phyloP scores from a whole-genome alignment of 768 basidiomycete species.

The Podaxis sp. region DNA sequence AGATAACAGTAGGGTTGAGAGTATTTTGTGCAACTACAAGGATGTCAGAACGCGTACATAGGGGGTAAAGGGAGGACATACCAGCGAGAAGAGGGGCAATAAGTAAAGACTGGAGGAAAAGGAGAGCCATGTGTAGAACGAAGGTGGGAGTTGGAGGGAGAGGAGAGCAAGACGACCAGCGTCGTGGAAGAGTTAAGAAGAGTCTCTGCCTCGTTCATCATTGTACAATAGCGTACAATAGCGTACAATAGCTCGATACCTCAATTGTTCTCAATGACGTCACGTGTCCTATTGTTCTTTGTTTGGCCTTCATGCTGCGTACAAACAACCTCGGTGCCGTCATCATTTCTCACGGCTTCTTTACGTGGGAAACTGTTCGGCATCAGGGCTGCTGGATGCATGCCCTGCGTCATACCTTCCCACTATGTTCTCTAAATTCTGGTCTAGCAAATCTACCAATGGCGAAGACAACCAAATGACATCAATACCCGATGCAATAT shows the following conservation, averaged over 20 bases:
- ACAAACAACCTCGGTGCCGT: neutral
- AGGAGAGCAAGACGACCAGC: neutral
- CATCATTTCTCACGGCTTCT: neutral
- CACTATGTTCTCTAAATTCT: slow-evolving; percentile 13
- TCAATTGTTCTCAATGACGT: slow-evolving; percentile 8
- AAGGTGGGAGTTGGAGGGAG: slow-evolving; percentile 10
- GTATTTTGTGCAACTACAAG: slow-evolving; percentile 46
- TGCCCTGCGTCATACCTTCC: neutral
- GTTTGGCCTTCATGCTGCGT: neutral
- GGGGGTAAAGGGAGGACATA: neutral
- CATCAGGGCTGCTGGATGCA: no score
- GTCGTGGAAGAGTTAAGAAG: slow-evolving; percentile 3
- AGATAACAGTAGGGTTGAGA: slow-evolving; percentile 61
- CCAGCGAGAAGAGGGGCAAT: slow-evolving; percentile 11
- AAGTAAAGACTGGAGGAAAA: slow-evolving; percentile 10
- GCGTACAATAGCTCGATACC: neutral
- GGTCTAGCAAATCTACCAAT: neutral
- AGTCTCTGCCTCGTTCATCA: neutral
- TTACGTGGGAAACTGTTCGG: neutral
- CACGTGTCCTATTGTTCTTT: slow-evolving; percentile 4
- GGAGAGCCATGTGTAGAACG: slow-evolving; percentile 13
- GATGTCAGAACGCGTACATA: slow-evolving; percentile 21
- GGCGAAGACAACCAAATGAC: neutral
- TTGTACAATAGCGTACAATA: neutral
- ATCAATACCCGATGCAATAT: neutral